Percentiles rank a stretch among this genome's conserved stretches.
phyloP scores from a whole-genome alignment of 257 asterid species.

The Capsicum chinense region DNA sequence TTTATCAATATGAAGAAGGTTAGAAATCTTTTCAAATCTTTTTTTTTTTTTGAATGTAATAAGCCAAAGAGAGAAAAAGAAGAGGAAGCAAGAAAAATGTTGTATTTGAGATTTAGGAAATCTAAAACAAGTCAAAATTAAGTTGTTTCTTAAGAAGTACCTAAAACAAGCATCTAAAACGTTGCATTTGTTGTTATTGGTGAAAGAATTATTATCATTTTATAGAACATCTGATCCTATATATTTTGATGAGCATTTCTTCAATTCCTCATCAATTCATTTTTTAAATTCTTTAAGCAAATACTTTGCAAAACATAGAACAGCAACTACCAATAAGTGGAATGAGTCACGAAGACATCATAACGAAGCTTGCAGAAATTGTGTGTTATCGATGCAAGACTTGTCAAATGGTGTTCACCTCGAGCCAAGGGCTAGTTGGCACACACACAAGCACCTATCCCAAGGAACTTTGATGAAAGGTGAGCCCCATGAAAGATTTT shows the following conservation, averaged over 20 bases:
- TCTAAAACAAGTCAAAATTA: background rate
- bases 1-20: too few relatives aligned
- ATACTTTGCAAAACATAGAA: background rate
- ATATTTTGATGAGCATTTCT: background rate
- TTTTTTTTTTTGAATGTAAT: background rate
- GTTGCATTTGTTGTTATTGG: background rate
- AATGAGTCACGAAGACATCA: too few relatives aligned
- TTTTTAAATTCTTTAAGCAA: too few relatives aligned
- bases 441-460: too few relatives aligned
- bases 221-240: background rate
- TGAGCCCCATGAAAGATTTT: too few relatives aligned
- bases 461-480: too few relatives aligned
- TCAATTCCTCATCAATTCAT: background rate
- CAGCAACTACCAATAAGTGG: too few relatives aligned
- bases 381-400: too few relatives aligned
- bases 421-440: too few relatives aligned
- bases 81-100: background rate
- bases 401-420: too few relatives aligned
- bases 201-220: background rate
- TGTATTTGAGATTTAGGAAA: background rate
- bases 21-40: background rate
- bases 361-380: too few relatives aligned
- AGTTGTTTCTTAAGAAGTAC: background rate
- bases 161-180: background rate
- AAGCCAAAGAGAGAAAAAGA: background rate